phyloP scores from a whole-genome alignment of 2,329 filamentous ascomycete species.

The Colletotrichum costaricense region DNA sequence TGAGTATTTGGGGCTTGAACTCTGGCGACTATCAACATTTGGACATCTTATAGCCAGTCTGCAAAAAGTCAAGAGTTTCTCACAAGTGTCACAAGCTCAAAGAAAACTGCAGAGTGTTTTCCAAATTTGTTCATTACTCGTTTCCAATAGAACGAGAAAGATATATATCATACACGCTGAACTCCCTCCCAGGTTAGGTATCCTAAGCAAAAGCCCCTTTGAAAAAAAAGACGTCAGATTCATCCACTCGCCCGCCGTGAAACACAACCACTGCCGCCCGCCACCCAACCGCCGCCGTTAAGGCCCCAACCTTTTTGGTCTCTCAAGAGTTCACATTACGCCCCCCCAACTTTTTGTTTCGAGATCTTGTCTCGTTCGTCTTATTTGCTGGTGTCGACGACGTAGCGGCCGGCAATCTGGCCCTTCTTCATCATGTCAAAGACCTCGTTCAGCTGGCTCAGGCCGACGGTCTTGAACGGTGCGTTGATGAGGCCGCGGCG shows the following conservation, averaged over 20 bases:
- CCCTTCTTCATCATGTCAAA: conserved; percentile 79
- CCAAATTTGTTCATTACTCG: conserved; percentile 18
- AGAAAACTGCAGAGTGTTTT: neutral
- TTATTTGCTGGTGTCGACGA: conserved; percentile 79
- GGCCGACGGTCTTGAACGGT: conserved; percentile 86
- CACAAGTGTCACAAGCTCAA: neutral
- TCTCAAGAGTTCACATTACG: conserved; percentile 6
- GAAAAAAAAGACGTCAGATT: neutral
- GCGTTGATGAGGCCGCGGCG: conserved; percentile 84
- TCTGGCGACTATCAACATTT: too few relatives aligned
- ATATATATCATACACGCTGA: conserved; percentile 30
- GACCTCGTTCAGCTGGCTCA: conserved; percentile 83
- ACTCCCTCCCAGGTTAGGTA: conserved; percentile 29
- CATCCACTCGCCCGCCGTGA: conserved; percentile 2
- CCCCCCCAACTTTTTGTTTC: neutral
- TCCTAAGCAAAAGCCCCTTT: conserved; percentile 1
- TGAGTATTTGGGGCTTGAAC: too few relatives aligned
- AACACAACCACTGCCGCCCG: neutral
- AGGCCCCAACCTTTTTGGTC: neutral
- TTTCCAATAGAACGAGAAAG: conserved; percentile 9
- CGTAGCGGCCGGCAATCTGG: conserved; percentile 82
- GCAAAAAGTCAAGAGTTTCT: neutral
- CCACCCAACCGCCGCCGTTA: conserved; percentile 10
- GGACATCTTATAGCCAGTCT: too few relatives aligned
- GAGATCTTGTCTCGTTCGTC: neutral